Percentiles rank a stretch among this genome's conserved stretches.
These are phyloP conservation scores for Acanthamoeba healyi DNA, from an alignment of 208 protist species.

Conservation along the genomic window DNA sequence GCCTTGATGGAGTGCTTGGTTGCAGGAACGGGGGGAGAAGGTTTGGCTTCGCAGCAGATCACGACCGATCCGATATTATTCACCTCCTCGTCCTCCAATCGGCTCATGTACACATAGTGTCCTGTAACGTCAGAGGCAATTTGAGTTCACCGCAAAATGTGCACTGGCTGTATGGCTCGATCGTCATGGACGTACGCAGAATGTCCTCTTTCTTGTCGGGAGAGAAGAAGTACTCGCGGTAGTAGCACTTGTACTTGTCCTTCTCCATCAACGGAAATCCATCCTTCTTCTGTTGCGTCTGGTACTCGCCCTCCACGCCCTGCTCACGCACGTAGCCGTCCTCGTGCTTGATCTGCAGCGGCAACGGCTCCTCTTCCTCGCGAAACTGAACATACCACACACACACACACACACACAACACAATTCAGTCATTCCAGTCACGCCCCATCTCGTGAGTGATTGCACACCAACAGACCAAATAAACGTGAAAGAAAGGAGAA, in stretches of 20 bases:
- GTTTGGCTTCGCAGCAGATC: conserved; percentile 52
- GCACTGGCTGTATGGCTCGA: neutral
- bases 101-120: conserved; percentile 58
- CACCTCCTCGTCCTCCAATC: conserved; percentile 62
- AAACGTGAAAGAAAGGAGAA: neutral
- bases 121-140: too few species aligned
- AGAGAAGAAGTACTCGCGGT: conserved; percentile 62
- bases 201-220: conserved; percentile 31
- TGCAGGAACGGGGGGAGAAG: neutral
- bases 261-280: conserved; percentile 29
- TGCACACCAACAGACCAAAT: neutral
- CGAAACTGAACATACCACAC: neutral
- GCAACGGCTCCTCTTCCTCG: neutral
- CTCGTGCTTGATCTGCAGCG: conserved; percentile 41
- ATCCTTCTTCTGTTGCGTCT: conserved; percentile 33
- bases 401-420: neutral
- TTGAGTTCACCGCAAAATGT: too few species aligned
- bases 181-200: neutral
- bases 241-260: conserved; percentile 65
- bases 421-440: too few species aligned
- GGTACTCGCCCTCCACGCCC: conserved; percentile 52
- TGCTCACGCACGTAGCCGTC: conserved; percentile 41
- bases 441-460: too few species aligned
- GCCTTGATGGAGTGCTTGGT: conserved; percentile 54
- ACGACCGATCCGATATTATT: conserved; percentile 63